Conservation (phyloP, 2,329 filamentous ascomycete species). For the Celoporthe dispersa region DNA sequence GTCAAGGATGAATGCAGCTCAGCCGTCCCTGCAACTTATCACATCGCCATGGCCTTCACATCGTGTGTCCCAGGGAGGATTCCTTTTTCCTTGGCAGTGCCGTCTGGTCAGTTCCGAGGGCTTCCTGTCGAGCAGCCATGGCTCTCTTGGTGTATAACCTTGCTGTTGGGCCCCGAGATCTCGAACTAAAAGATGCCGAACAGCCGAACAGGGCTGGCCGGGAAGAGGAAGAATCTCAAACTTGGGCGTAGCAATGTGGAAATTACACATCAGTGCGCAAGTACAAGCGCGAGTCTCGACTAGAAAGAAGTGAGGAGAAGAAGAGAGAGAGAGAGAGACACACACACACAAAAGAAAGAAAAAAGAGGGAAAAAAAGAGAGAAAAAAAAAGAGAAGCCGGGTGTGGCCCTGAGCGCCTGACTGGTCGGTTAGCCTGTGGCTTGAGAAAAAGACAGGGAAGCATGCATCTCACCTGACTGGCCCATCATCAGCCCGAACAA, state of each 20-base stretch:
- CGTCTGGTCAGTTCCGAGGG: background rate
- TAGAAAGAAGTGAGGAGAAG: background rate
- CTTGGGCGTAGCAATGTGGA: background rate
- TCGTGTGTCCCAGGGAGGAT: background rate
- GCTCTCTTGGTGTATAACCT: background rate
- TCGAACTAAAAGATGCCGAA: slow-evolving; percentile 1
- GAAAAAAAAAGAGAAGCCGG: background rate
- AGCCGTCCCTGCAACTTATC: background rate
- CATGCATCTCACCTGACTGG: background rate
- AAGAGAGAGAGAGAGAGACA: background rate
- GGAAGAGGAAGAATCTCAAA: background rate
- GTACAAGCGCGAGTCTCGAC: background rate
- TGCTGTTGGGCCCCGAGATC: background rate
- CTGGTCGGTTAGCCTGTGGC: background rate
- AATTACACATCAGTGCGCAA: background rate
- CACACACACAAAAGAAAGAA: no score
- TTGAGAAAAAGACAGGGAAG: background rate
- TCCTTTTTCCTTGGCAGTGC: background rate
- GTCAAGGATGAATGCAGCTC: background rate
- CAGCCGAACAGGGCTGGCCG: background rate
- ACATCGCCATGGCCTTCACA: background rate
- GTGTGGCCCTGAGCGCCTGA: background rate
- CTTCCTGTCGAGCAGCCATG: background rate
- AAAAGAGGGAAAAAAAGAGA: no score
- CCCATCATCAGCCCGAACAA: background rate